Percentiles rank a stretch among this genome's conserved stretches.
These are phyloP conservation scores for Picochlorum costavermella DNA, from an alignment of 139 green algal genomes.

Conservation along the genomic window DNA sequence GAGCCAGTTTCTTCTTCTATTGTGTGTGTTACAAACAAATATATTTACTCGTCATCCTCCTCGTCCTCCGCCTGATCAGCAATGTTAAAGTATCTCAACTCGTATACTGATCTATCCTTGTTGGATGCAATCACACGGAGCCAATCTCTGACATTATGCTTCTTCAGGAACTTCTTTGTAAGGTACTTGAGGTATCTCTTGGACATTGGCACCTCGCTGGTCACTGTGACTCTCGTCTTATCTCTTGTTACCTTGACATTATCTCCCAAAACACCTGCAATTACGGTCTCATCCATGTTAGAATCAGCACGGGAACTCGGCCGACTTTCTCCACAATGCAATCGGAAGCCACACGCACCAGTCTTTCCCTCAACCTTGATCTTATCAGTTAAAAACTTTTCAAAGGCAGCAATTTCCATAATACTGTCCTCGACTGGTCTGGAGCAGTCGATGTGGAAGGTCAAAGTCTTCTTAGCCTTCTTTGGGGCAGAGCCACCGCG, in stretches of 20 bases:
- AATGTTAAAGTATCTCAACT: conserved; percentile 99
- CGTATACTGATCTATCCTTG: conserved; percentile 94
- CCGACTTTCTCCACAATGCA: conserved; percentile 11
- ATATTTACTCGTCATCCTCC: conserved; percentile 61
- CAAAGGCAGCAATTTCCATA: conserved; percentile 90
- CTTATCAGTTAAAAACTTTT: conserved; percentile 95
- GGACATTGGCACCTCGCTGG: conserved; percentile 65
- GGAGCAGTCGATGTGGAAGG: conserved; percentile 84
- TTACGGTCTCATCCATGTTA: conserved; percentile 17
- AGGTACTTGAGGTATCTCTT: conserved; percentile 98
- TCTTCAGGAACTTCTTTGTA: conserved; percentile 99
- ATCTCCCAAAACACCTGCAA: conserved; percentile 70
- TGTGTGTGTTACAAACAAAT: background rate
- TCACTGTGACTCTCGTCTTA: conserved; percentile 89
- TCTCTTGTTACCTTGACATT: conserved; percentile 73
- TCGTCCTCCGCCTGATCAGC: conserved; percentile 82
- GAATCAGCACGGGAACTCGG: background rate
- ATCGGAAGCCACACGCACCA: background rate
- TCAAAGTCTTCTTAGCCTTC: conserved; percentile 69
- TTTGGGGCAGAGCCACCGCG: conserved; percentile 14
- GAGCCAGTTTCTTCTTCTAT: conserved; percentile 2
- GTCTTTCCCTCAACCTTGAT: conserved; percentile 94
- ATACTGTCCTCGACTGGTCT: conserved; percentile 87
- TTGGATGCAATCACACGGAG: conserved; percentile 96
- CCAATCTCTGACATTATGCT: conserved; percentile 99